A percentile compares a stretch with the other conserved stretches of the same genome.
Evolutionary conservation across 352 stramenopile species (phyloP).

Genomic region (Pelagophyceae sp.): DNA sequence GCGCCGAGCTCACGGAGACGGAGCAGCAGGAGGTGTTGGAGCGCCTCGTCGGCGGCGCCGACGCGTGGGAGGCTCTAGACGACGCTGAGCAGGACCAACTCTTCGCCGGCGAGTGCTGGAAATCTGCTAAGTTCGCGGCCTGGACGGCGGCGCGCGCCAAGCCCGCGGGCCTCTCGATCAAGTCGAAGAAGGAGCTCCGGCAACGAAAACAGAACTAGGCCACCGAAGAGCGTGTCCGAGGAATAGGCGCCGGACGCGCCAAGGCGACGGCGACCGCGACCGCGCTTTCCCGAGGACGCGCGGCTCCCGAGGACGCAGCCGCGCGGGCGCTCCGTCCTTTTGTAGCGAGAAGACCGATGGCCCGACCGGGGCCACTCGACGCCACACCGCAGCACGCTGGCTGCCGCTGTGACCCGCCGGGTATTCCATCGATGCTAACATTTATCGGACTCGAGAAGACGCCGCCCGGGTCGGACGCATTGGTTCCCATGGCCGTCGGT

Average conservation of each 20-base stretch:
- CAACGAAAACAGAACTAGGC: slow-evolving; percentile 16
- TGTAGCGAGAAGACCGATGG: no score
- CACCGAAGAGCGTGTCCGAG: no score
- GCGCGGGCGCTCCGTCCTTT: no score
- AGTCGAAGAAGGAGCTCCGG: slow-evolving; percentile 1
- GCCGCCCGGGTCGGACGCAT: no score
- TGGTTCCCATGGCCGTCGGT: no score
- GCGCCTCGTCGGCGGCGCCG: not conserved
- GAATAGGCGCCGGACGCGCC: not conserved
- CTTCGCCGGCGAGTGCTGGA: not conserved
- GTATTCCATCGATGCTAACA: no score
- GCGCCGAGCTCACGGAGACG: not conserved
- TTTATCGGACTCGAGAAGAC: no score
- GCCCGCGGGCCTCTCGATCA: not conserved
- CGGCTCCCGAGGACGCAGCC: no score
- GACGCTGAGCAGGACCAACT: not conserved
- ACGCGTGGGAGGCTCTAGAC: slow-evolving; percentile 1
- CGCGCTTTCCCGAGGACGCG: not conserved
- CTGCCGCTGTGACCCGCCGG: no score
- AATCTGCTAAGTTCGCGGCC: not conserved
- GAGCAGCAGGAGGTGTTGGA: slow-evolving; percentile 12
- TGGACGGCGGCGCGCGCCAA: not conserved
- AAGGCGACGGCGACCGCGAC: not conserved
- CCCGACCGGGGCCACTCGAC: no score
- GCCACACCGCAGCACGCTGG: no score